Evolutionary conservation across 2,329 filamentous ascomycete species (phyloP).

Genomic region (Aspergillus sp.): DNA sequence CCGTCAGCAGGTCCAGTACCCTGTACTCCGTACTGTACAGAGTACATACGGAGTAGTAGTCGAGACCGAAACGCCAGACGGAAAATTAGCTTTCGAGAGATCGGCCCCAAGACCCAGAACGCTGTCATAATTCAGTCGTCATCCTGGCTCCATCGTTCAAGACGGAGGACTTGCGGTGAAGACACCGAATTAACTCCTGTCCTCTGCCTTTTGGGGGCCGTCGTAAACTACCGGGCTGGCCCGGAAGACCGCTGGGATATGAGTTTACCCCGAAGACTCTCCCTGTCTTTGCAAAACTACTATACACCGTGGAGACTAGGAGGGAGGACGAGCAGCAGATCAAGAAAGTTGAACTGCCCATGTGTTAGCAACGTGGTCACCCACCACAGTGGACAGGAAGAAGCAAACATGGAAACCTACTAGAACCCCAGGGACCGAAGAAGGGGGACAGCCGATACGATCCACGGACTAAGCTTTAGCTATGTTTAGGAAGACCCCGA

Average conservation of each 20-base stretch:
- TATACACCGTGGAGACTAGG: background rate
- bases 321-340: background rate
- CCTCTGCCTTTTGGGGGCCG: background rate
- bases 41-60: background rate
- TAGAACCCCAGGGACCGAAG: background rate
- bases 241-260: background rate
- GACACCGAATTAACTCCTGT: background rate
- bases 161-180: slow-evolving; percentile 1
- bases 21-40: background rate
- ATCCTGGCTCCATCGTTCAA: background rate
- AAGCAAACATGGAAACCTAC: slow-evolving; percentile 3
- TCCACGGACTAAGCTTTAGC: slow-evolving; percentile 21
- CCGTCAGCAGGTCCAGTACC: too few relatives aligned
- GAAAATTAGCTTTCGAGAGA: background rate
- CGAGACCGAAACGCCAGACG: background rate
- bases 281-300: background rate
- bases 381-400: background rate
- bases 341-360: background rate
- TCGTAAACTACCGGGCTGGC: background rate
- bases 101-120: background rate
- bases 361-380: background rate
- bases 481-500: slow-evolving; percentile 15
- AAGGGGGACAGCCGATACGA: slow-evolving; percentile 1
- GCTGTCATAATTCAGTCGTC: background rate
- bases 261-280: background rate